Base-by-base conservation (phyloP, 2,329 filamentous ascomycete species). In the Trichoderma guizhouense region DNA sequence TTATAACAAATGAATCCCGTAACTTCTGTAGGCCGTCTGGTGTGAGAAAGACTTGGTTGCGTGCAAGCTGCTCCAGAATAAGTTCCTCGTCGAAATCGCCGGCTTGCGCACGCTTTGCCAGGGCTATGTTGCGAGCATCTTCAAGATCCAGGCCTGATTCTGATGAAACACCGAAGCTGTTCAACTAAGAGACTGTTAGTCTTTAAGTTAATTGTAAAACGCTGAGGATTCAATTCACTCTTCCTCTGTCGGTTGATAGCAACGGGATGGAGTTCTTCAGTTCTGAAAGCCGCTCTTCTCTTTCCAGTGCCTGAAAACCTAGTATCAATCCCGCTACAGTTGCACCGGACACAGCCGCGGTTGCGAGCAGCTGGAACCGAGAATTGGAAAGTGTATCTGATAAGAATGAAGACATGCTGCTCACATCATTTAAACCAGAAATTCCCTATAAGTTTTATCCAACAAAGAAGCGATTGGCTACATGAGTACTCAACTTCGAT, bases 41-140 rank as follows among this genome's bases (percentile, higher is more conserved):
- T 15, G 89, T 93, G 12, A 99, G 89, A 79, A 99, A 99, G 34
- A 96, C 94, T 69, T 93, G 89, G 80, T 98, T 98, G 64, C 96
- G 91, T 2, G 95, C 95, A 14, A 99, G 88, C 81, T 99, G 96
- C 83, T 99, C 96, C 61, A 97, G 88, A 71, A 98, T 95, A 57
- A 99, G 87, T 77, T 96, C 95, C 76, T 91, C 88, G 77, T 91
- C 89, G 76, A 89, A 91, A 78, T 91, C 88, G 66, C 89, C 90
- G 12, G 84, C 84, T 74, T 89, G 88, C 0, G 90, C 90, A 21
- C 89, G 85, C 39, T 84, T 83, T 2, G 89, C 90, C 15, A 92
- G 83, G 3, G 83, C 84, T 71, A 87, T 84, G 77, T 89, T 89
- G 32, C 88, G 86, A 26, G 85, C 82, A 78, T 92, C 90, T 79